Evolutionary conservation across 176 grass and related monocot species (phyloP), one percentile per base, ranked within the genome.

Genomic region (Pontederia crassipes): DNA sequence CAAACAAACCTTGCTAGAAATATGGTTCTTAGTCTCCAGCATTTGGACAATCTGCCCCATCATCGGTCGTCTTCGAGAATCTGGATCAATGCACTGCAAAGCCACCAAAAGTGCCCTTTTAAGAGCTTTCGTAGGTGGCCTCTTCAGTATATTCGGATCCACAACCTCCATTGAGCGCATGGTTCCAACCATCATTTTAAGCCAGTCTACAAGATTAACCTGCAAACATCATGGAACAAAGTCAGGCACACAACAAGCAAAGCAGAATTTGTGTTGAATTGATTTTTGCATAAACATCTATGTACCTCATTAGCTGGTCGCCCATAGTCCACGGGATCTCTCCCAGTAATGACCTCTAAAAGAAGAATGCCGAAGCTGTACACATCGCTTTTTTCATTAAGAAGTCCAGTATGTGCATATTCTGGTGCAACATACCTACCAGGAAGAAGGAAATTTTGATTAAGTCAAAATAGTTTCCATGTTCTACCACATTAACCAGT

Each of bases 341-440:
- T 82, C 62, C 87, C 87, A 13, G 87, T 90, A 9, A 86, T 83
- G 61, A 79, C 76, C 73, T 90, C 87, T 64, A 86, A 66, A 17
- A 90, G 73, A 15, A 86, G 76, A 57, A 90, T 82, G 1, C 82
- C 87, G 54, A 90, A 90, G 52, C 87, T 82, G 71, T 90, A 90
- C 2, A 86, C 79, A 61, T 90, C 87, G 2, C 87, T 90, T 58
- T 82, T 94, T 75, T 94, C 89, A 10, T 94, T 94, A 48, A 94
- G 56, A 28, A 88, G 65, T 28, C 89, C 82, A 10, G 82, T 86
- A 69, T 90, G 82, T 11, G 87, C 87, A 75, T 86, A 90, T 68
- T 90, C 87, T 50, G 87, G 87, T 15, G 87, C 87, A 9, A 90
- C 87, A 18, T 90, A 90, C 79, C 89, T 94, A 49, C 68, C 82